Conservation (phyloP, 2,329 filamentous ascomycete species). For the Setomelanomma holmii region DNA sequence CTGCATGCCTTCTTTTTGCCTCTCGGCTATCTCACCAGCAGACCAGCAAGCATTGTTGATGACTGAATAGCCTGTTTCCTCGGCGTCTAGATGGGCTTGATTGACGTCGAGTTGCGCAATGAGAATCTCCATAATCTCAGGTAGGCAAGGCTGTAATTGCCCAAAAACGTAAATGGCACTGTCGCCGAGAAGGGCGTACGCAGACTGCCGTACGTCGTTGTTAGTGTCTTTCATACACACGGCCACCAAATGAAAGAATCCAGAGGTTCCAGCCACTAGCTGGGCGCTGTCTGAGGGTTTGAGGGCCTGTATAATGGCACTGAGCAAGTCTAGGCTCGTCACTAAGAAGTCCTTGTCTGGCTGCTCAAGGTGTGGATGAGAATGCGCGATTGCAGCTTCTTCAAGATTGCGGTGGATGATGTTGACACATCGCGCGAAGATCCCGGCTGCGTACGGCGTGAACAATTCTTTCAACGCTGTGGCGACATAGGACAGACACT, state of each 20-base stretch:
- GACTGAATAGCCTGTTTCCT: constrained; percentile 86
- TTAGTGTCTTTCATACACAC: constrained; percentile 92
- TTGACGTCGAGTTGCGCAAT: constrained; percentile 82
- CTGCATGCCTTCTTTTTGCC: constrained; percentile 73
- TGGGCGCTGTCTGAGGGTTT: constrained; percentile 75
- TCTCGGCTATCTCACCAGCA: constrained; percentile 87
- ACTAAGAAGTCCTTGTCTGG: constrained; percentile 98
- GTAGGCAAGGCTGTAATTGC: constrained; percentile 77
- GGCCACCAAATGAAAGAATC: constrained; percentile 87
- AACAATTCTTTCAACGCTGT: constrained; percentile 84
- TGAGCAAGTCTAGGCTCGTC: constrained; percentile 91
- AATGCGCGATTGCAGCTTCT: constrained; percentile 73
- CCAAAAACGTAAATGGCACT: constrained; percentile 91
- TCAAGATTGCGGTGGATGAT: constrained; percentile 93
- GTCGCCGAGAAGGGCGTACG: constrained; percentile 92
- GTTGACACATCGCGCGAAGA: constrained; percentile 86
- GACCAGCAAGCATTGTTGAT: constrained; percentile 99
- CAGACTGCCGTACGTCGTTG: constrained; percentile 94
- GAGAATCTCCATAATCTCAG: constrained; percentile 78
- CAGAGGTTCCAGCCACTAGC: constrained; percentile 76
- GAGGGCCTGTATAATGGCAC: constrained; percentile 90
- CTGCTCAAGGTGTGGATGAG: constrained; percentile 72
- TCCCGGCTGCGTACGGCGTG: constrained; percentile 81
- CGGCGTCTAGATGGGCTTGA: constrained; percentile 74
- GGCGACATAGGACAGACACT: constrained; percentile 93